Evolutionary conservation across 495 filamentous ascomycete species (phyloP), one percentile per base, ranked within the genome.

Genomic region (Corynascus novoguineensis): DNA sequence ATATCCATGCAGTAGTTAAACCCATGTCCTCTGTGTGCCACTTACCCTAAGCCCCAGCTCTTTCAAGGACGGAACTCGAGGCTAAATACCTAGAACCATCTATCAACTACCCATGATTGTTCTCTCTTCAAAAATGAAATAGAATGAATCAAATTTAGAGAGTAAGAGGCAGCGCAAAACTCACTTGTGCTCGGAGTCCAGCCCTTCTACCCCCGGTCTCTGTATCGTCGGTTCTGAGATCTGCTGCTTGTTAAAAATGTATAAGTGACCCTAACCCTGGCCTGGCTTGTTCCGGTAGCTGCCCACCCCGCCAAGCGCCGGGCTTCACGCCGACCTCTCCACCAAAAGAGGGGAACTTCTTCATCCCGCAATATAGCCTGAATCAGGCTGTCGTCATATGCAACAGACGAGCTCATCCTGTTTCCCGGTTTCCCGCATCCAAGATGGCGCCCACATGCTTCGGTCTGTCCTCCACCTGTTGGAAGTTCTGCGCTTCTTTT

Each of bases 371-470:
- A 60, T 59, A 64, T 68, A 68, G 62, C 58, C 65, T 68, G 65
- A 68, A 60, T 59, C 53, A 42, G n/a, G 28, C 41, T 47, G 64
- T 62, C 61, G 62, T 62, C 62, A 64, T 64, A 62, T 63, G 64
- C 48, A 28, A 61, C 54, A 37, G 3, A 24, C 41, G 41, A 57
- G 22, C 41, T 31, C 40, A 31, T 57, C 51, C 40, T 21, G 29
- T 58, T 60, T 50, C 32, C 40, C 40, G 15, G 7, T 41, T 41
- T 1, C 38, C 48, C 34, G 34, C 31, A 2, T 37, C 6, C 14
- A 28, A 52, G 35, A 53, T 50, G 29, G 47, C 28, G 12, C 21
- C 27, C 24, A n/a, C 15, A 28, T 47, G 24, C 45, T 4, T 47
- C 25, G 12, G 9, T 10, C 15, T 21, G n/a, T 28, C 49, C 11